These are phyloP conservation scores for Sporodiniella umbellata DNA, from an alignment of 371 early-diverging fungal species.

Conservation along the genomic window DNA sequence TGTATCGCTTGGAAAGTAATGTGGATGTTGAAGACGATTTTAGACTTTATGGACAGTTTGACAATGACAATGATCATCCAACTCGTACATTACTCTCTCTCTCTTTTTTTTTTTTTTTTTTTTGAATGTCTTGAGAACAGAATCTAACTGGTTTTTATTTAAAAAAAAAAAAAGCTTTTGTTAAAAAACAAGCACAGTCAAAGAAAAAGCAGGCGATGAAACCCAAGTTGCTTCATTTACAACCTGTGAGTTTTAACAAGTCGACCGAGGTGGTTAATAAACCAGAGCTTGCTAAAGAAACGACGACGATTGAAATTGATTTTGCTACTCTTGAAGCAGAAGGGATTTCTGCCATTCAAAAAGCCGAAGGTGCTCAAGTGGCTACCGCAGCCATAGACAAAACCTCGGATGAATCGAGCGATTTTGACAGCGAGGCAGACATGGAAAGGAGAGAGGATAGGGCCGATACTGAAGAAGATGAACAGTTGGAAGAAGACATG, in stretches of 20 bases:
- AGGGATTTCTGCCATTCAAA: no score
- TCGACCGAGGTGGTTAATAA: neutral
- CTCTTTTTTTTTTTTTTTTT: no score
- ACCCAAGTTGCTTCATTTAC: neutral
- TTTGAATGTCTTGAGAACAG: no score
- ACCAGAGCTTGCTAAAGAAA: neutral
- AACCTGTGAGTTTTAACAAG: neutral
- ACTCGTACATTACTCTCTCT: no score
- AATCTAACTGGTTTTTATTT: constrained; percentile 4
- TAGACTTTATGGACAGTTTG: constrained; percentile 23
- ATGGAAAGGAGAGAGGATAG: neutral
- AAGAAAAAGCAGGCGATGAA: neutral
- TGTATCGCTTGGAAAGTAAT: constrained; percentile 16
- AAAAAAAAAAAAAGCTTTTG: neutral
- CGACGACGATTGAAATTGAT: neutral
- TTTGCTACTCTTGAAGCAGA: neutral
- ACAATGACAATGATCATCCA: no score
- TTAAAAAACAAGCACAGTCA: no score
- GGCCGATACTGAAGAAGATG: constrained; percentile 18
- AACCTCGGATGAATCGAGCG: no score
- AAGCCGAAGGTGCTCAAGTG: neutral
- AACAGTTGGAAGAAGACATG: constrained; percentile 28
- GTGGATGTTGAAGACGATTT: constrained; percentile 20
- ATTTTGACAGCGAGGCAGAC: constrained; percentile 1
- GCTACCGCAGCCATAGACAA: no score